Conservation (phyloP, 228 moss, liverwort and hornwort species). For the Sphagnum fallax region DNA sequence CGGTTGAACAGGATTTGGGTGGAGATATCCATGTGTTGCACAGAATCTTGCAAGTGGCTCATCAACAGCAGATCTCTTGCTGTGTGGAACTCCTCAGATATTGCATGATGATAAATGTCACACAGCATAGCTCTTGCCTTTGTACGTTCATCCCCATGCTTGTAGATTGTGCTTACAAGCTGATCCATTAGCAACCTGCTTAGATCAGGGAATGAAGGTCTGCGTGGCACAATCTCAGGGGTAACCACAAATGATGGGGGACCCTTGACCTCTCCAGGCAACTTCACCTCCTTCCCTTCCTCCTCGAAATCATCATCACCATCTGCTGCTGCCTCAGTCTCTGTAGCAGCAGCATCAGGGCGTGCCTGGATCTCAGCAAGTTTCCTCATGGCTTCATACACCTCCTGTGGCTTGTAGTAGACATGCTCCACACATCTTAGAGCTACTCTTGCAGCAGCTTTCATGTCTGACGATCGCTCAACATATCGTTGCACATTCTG, state of each 20-base stretch:
- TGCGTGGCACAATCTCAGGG: conserved; percentile 63
- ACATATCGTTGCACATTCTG: conserved; percentile 49
- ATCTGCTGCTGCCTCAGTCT: conserved; percentile 23
- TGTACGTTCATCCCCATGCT: conserved; percentile 88
- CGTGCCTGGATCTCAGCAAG: conserved; percentile 39
- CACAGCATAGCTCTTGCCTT: conserved; percentile 97
- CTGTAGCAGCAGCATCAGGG: conserved; percentile 16
- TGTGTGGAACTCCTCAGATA: conserved; percentile 75
- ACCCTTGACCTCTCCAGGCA: conserved; percentile 39
- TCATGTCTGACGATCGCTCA: conserved; percentile 41
- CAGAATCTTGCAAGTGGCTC: conserved; percentile 95
- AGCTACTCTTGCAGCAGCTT: conserved; percentile 38
- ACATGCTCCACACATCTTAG: conserved; percentile 50
- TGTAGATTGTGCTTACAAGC: conserved; percentile 80
- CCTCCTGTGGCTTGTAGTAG: conserved; percentile 94
- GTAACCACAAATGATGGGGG: conserved; percentile 42
- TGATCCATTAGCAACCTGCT: conserved; percentile 84
- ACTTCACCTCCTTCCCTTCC: conserved; percentile 28
- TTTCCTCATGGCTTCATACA: conserved; percentile 47
- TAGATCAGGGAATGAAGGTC: conserved; percentile 64
- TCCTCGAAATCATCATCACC: conserved; percentile 33
- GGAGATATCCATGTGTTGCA: conserved; percentile 93
- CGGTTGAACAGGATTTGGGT: conserved; percentile 91
- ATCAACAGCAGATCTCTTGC: conserved; percentile 87
- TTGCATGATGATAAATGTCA: conserved; percentile 93